Evolutionary conservation across 2,329 filamentous ascomycete species (phyloP), one percentile per base, ranked within the genome.

Genomic region (Colletotrichum eleusines): DNA sequence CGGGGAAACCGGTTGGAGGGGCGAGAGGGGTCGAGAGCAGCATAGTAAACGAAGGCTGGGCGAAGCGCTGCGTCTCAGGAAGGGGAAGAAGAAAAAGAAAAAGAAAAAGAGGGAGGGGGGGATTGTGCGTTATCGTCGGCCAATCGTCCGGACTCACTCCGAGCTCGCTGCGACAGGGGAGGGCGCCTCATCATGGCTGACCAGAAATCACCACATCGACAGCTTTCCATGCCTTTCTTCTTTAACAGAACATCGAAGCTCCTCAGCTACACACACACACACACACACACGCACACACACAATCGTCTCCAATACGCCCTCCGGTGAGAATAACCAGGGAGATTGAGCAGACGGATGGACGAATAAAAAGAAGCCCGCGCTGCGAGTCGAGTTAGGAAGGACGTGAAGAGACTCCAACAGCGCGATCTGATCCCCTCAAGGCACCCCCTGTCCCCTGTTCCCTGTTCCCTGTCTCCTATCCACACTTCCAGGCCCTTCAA

Each of bases 131-230:
- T 68, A 57, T 68, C 68, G 63, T 48, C 42, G 48, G 35, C 68
- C 68, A 71, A 71, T 68, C 57, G 68, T 59, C 63, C 63, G 42
- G 26, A 58, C 28, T 50, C 68, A 59, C n/a, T 12, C 68, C 50
- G 26, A 68, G 55, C 35, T n/a, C 23, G 33, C 61, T 38, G 50
- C 33, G 58, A 71, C 68, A 68, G 44, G 68, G 68, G 57, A n/a
- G 42, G 31, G 31, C 7, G 40, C 16, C 8, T 44, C 28, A 12
- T 44, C 4, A 31, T 44, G 23, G 31, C 20, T 8, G n/a, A 23
- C 14, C 11, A n/a, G 14, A 14, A n/a, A 55, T 16, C 51, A 38
- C 31, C 51, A 11, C 51, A 55, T 23, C 33, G 20, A 55, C 31
- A 16, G 20, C 20, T 11, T 55, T 18, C 54, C 60, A 50, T 42